phyloP scores from a whole-genome alignment of 2,329 filamentous ascomycete species.

The Talaromyces marneffei region DNA sequence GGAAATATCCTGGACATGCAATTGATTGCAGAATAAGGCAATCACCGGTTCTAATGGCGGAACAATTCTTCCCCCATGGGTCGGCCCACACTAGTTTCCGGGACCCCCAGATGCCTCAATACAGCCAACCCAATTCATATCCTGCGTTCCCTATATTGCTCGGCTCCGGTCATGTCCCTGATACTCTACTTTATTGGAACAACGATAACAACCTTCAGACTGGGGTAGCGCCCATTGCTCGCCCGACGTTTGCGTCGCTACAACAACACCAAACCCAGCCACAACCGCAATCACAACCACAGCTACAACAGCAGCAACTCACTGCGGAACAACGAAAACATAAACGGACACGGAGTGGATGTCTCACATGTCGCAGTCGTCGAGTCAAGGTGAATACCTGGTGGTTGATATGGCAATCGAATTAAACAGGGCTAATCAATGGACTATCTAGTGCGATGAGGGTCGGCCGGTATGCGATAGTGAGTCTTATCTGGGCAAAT shows the following conservation, averaged over 20 bases:
- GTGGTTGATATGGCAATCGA: background rate
- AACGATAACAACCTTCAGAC: constrained; percentile 20
- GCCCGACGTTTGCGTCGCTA: constrained; percentile 24
- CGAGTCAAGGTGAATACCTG: constrained; percentile 62
- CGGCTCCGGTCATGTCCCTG: constrained; percentile 34
- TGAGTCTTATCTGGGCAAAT: constrained; percentile 33
- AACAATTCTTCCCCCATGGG: constrained; percentile 7
- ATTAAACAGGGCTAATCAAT: background rate
- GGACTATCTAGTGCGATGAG: constrained; percentile 70
- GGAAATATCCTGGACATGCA: background rate
- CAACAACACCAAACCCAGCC: constrained; percentile 19
- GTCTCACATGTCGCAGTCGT: constrained; percentile 82
- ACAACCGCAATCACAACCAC: constrained; percentile 37
- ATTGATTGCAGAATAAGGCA: background rate
- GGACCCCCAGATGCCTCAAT: constrained; percentile 7
- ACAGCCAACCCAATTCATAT: constrained; percentile 21
- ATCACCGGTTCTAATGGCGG: background rate
- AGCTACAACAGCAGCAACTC: constrained; percentile 65
- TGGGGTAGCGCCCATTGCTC: constrained; percentile 12
- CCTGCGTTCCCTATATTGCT: constrained; percentile 32
- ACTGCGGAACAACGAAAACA: constrained; percentile 73
- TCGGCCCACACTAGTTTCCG: background rate
- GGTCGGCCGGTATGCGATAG: constrained; percentile 75
- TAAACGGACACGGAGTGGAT: constrained; percentile 85
- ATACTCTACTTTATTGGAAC: constrained; percentile 42